Base-by-base conservation (phyloP, 257 asterid genomes). In the Linaria vulgaris region DNA sequence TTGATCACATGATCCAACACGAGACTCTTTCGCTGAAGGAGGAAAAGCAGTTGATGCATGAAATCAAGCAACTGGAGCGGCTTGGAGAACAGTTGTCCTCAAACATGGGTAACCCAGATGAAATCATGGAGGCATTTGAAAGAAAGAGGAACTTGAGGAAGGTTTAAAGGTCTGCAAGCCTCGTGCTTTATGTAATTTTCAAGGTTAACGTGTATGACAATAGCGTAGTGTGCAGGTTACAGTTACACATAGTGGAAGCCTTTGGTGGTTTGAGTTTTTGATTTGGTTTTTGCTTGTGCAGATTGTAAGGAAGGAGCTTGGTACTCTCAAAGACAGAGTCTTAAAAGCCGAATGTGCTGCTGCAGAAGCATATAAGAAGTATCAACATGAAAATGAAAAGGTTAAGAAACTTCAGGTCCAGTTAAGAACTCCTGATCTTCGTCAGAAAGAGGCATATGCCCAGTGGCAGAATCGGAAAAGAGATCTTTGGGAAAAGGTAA, bases 41-140 rank as follows among this genome's bases (percentile, higher is more conserved):
- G 75, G 99, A 94, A 79, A 90, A 94, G 45, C 85, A 79, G 54
- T 63, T 79, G 55, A 87, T 90, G 76, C 88, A 88, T 39, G 95
- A 89, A 70, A 87, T 94, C 79, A 94, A 90, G 76, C 96, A 82
- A 72, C 74, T 87, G 80, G 87, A 89, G 80, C 97, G 90, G 76
- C 85, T 79, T 38, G 91, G 99, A 2, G 95, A 82, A 56, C 94
- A 89, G 49, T 69, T 94, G 57, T 85, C 95, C 25, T 85, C 90
- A 54, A 87, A 78, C 71, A 78, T 84, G 69, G 94, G 96, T 38
- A 85, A 81, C 81, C 83, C 79, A 69, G 95, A 78, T 71, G 97
- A 90, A 77, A 81, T 94, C 63, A 87, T 83, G 76, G 80, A 89
- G 81, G 96, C 91, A 61, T 78, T 85, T 69, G 91, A 85, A 57